Evolutionary conservation across 352 stramenopile genomes (phyloP).

Genomic region (Phytophthora citrophthora): DNA sequence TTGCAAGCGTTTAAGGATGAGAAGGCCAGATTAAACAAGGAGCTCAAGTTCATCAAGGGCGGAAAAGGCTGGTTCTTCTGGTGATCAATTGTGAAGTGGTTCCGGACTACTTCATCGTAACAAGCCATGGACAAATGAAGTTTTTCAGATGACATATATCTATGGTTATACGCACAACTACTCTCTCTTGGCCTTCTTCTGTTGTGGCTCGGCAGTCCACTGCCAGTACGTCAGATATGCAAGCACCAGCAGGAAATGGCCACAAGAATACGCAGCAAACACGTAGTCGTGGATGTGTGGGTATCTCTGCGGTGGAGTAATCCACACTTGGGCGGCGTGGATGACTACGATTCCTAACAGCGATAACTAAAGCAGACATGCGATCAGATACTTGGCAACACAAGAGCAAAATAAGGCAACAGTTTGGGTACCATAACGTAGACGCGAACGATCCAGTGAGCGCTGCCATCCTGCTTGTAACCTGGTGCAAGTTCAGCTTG

Average conservation of each 20-base stretch:
- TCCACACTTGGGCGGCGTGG: conserved; percentile 55
- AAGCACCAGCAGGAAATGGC: conserved; percentile 76
- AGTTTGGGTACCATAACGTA: conserved; percentile 58
- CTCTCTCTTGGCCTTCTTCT: conserved; percentile 46
- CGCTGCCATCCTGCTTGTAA: conserved; percentile 41
- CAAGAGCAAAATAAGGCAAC: neutral
- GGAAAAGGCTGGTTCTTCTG: conserved; percentile 44
- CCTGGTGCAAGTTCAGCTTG: conserved; percentile 37
- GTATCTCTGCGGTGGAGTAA: conserved; percentile 62
- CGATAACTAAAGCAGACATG: conserved; percentile 50
- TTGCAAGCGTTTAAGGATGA: conserved; percentile 87
- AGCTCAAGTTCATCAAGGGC: conserved; percentile 81
- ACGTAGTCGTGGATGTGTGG: conserved; percentile 89
- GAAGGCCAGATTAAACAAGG: conserved; percentile 84
- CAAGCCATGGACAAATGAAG: conserved; percentile 18
- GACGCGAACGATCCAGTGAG: conserved; percentile 38
- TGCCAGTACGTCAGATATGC: conserved; percentile 87
- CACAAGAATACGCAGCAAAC: conserved; percentile 83
- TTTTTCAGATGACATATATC: conserved; percentile 13
- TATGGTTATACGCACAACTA: conserved; percentile 24
- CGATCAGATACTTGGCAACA: conserved; percentile 9
- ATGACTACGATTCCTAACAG: conserved; percentile 56
- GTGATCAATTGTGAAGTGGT: no score
- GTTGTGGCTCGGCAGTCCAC: conserved; percentile 51
- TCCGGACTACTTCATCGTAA: neutral